Evolutionary conservation across 768 basidiomycete species (phyloP), one percentile per base, ranked within the genome.

Genomic region (Tricholoma furcatifolium): DNA sequence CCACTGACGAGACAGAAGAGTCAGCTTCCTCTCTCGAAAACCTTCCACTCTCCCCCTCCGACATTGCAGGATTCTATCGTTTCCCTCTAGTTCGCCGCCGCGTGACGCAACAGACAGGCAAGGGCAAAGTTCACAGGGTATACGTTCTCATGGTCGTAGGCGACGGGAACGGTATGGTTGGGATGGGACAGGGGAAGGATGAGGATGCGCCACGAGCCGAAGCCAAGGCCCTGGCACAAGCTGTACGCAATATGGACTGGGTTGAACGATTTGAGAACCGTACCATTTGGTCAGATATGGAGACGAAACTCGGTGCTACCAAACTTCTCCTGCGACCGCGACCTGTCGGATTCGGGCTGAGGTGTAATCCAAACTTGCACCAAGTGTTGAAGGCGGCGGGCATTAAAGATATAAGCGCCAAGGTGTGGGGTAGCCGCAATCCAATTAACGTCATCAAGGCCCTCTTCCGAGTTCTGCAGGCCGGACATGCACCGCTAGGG

Each of bases 241-340:
- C 93, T 2, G 76, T 96, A 24, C 79, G 87, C 56, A 89, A 86
- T 63, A 88, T 98, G 87, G 97, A 98, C 69, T 87, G 77, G 62
- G 92, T 99, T 50, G 88, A 91, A 59, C 84, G 93, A n/a, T 98
- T 93, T 70, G 96, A 99, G 69, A 76, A 84, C 57, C 82, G 97
- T 46, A 98, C 97, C n/a, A 78, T 97, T 15, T 98, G 92, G 91
- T 92, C 93, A 18, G 89, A 93, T 47, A 82, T 95, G 75, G 74
- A 80, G 47, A 76, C 76, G 57, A 99, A 98, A 72, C 84, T 92
- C 56, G 93, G 94, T 15, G 76, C 89, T 12, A 93, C 91, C 7
- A 79, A 79, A 55, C 76, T 98, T 57, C 79, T 90, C 58, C 70
- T 98, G 62, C 81, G 96, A 21, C 90, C 88, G 0, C 77, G 88